Evolutionary conservation across 2,329 filamentous ascomycete species (phyloP).

Genomic region (Aspergillus quadricinctus): DNA sequence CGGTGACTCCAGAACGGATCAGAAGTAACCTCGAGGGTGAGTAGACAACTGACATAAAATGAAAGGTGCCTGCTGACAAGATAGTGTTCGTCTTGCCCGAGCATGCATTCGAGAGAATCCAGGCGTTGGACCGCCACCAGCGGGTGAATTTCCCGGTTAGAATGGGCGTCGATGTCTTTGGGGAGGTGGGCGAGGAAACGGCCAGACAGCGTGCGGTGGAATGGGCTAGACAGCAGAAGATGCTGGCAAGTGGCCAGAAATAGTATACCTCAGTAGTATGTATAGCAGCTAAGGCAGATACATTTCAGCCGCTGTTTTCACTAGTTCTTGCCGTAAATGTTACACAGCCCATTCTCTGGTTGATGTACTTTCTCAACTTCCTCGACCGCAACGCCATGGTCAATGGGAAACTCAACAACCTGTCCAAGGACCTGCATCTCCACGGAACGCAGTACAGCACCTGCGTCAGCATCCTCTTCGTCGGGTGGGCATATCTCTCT

Average conservation of each 20-base stretch:
- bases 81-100: constrained; percentile 13
- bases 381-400: no score
- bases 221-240: constrained; percentile 12
- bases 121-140: constrained; percentile 12
- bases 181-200: constrained; percentile 12
- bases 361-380: no score
- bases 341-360: no score
- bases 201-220: constrained; percentile 8
- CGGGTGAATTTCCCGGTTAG: constrained; percentile 13
- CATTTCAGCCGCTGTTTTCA: no score
- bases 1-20: constrained; percentile 12
- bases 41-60: neutral
- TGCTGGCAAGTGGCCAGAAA: neutral
- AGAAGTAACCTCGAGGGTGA: constrained; percentile 12
- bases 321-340: no score
- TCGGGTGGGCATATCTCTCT: no score
- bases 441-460: no score
- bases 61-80: neutral
- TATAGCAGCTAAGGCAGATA: no score
- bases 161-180: constrained; percentile 14
- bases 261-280: neutral
- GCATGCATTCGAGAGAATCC: constrained; percentile 9
- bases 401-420: no score
- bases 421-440: no score
- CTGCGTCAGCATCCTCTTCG: no score